phyloP scores from a whole-genome alignment of 192 early-diverging fungal genomes.

The Rhizophagus clarus region DNA sequence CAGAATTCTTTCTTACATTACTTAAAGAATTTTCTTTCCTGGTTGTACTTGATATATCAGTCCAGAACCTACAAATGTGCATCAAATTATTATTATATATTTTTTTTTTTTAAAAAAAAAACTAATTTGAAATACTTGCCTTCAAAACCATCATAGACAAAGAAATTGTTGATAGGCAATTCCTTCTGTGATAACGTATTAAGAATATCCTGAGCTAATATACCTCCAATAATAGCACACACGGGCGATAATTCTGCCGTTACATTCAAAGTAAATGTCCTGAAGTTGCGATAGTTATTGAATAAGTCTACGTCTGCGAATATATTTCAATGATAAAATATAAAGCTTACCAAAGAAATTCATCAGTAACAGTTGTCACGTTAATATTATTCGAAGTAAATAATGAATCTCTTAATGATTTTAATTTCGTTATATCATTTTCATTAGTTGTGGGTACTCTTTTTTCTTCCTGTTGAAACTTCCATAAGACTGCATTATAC shows the following conservation, averaged over 20 bases:
- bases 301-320: background rate
- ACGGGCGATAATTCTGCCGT: conserved; percentile 75
- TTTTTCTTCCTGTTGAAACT: conserved; percentile 39
- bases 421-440: conserved; percentile 34
- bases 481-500: conserved; percentile 31
- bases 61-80: background rate
- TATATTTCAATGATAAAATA: background rate
- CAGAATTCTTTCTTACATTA: background rate
- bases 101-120: background rate
- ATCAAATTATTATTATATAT: background rate
- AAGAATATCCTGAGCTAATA: conserved; percentile 89
- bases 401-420: conserved; percentile 34
- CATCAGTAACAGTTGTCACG: conserved; percentile 43
- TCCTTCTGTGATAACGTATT: conserved; percentile 83
- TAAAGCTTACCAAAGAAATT: conserved; percentile 45
- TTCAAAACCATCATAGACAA: conserved; percentile 65
- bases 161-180: conserved; percentile 82
- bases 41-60: conserved; percentile 10
- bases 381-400: conserved; percentile 39
- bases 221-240: conserved; percentile 85
- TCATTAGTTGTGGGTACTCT: conserved; percentile 21
- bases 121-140: conserved; percentile 40
- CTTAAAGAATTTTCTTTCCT: background rate
- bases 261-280: conserved; percentile 51
- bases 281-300: conserved; percentile 27